Evolutionary conservation across 2,329 filamentous ascomycete species (phyloP).

Genomic region (Penicillium sp.): DNA sequence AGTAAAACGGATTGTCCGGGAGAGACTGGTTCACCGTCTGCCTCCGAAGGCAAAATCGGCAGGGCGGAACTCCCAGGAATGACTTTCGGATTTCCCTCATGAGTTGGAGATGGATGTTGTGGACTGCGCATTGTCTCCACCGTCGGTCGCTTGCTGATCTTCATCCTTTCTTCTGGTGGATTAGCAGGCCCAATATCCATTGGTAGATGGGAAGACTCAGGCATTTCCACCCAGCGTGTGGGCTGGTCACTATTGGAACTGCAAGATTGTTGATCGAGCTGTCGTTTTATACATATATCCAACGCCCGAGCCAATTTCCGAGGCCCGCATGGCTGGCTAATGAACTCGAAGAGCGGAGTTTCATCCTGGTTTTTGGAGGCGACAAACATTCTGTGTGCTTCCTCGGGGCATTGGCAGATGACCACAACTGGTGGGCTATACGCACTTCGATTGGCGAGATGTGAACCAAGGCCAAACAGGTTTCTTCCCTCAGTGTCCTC

Average conservation of each 20-base stretch:
- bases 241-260: neutral
- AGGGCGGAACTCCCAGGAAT: neutral
- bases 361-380: constrained; percentile 8
- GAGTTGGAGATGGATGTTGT: neutral
- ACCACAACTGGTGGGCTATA: constrained; percentile 25
- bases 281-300: constrained; percentile 25
- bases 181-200: constrained; percentile 19
- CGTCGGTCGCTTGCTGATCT: constrained; percentile 26
- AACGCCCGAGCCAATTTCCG: constrained; percentile 37
- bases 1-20: constrained; percentile 25
- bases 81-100: neutral
- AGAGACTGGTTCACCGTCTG: no score
- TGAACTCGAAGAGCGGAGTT: constrained; percentile 31
- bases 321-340: constrained; percentile 39
- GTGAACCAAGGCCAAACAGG: no score
- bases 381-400: constrained; percentile 22
- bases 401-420: constrained; percentile 28
- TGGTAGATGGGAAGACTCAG: constrained; percentile 21
- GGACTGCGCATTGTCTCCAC: constrained; percentile 12
- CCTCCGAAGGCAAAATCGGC: neutral
- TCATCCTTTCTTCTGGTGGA: constrained; percentile 21
- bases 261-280: neutral
- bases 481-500: no score
- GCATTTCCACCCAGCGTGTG: constrained; percentile 25
- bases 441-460: no score